Conservation (phyloP, 1,284 basidiomycete genomes). For the Sanghuangporus baumii region DNA sequence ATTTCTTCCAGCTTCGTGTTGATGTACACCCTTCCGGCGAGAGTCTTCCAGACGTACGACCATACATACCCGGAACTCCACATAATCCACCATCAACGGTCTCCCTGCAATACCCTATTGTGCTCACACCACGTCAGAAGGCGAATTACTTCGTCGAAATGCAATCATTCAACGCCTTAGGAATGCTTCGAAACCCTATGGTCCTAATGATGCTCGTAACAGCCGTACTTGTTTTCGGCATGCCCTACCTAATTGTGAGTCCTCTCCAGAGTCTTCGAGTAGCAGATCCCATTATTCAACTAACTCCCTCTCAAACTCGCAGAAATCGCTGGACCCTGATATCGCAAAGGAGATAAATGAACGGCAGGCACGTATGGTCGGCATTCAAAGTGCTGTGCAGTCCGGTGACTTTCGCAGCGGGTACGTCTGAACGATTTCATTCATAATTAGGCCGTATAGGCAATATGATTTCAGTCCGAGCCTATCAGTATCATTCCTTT, state of each 20-base stretch:
- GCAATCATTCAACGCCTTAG: conserved; percentile 69
- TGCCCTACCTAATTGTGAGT: conserved; percentile 77
- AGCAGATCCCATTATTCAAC: not conserved
- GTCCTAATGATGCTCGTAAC: conserved; percentile 76
- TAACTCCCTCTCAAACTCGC: not conserved
- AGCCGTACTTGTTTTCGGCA: conserved; percentile 65
- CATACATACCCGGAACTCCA: conserved; percentile 65
- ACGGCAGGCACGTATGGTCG: conserved; percentile 58
- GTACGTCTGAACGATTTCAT: conserved; percentile 30
- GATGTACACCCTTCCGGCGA: conserved; percentile 46
- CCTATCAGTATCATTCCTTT: too few relatives aligned
- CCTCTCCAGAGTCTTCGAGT: not conserved
- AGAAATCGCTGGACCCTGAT: conserved; percentile 81
- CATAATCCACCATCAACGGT: conserved; percentile 52
- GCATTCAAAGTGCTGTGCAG: conserved; percentile 52
- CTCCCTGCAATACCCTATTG: conserved; percentile 62
- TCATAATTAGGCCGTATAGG: not conserved
- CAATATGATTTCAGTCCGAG: not conserved
- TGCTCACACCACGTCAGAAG: conserved; percentile 46
- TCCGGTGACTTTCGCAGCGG: conserved; percentile 54
- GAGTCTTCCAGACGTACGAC: conserved; percentile 47
- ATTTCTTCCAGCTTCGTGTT: conserved; percentile 46
- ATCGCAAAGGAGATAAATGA: conserved; percentile 64
- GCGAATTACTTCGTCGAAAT: conserved; percentile 64
- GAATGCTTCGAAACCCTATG: conserved; percentile 85